Evolutionary conservation across 2,329 filamentous ascomycete species (phyloP).

Genomic region (Aspergillus quadricinctus): DNA sequence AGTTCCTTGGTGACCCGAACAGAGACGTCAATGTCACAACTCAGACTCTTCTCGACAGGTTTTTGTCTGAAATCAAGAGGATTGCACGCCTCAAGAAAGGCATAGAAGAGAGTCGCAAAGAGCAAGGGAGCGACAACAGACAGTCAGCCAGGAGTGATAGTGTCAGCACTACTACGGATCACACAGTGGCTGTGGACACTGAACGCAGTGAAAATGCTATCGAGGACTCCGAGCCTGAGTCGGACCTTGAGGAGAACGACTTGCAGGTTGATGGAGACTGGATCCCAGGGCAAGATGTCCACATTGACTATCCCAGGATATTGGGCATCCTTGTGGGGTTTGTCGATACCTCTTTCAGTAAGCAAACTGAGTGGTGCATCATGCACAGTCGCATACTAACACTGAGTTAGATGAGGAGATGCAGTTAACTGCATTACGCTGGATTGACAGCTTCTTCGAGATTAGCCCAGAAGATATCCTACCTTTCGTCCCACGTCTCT

Average conservation of each 20-base stretch:
- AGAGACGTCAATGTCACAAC: conserved; percentile 92
- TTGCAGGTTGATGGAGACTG: conserved; percentile 80
- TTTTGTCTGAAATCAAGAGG: conserved; percentile 88
- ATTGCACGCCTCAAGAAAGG: conserved; percentile 91
- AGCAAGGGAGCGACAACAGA: conserved; percentile 63
- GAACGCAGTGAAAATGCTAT: conserved; percentile 54
- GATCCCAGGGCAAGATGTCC: conserved; percentile 94
- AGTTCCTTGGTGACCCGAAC: conserved; percentile 87
- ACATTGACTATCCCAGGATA: conserved; percentile 88
- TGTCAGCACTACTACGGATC: conserved; percentile 54
- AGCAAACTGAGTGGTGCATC: conserved; percentile 11
- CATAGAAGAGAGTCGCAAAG: conserved; percentile 77
- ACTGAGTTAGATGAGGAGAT: conserved; percentile 74
- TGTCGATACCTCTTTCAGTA: conserved; percentile 74
- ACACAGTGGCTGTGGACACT: conserved; percentile 33
- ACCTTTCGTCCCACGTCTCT: conserved; percentile 84
- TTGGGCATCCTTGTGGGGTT: conserved; percentile 88
- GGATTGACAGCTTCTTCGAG: conserved; percentile 95
- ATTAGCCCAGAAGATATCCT: conserved; percentile 97
- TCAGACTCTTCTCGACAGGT: conserved; percentile 81
- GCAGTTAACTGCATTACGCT: conserved; percentile 81
- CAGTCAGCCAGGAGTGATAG: conserved; percentile 66
- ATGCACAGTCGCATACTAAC: conserved; percentile 23
- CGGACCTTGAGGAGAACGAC: conserved; percentile 49
- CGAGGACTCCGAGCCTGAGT: conserved; percentile 43